These are phyloP conservation scores for Parafenestella ontariensis DNA, from an alignment of 2,329 filamentous ascomycete species.

Conservation along the genomic window DNA sequence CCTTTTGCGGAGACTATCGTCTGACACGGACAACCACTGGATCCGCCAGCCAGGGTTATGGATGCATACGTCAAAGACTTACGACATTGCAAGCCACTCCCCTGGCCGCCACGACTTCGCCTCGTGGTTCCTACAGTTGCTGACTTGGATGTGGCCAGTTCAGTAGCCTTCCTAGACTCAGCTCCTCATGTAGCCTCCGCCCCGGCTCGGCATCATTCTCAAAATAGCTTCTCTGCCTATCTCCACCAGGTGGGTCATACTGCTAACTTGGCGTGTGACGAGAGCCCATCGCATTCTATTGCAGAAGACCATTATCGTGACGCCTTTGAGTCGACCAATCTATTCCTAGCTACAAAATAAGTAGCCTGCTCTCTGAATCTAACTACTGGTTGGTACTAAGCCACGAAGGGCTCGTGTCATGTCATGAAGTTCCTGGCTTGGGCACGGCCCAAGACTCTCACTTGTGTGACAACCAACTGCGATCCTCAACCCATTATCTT, in stretches of 20 bases:
- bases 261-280: not conserved
- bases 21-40: slow-evolving; percentile 7
- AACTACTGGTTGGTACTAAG: slow-evolving; percentile 2
- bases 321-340: slow-evolving; percentile 10
- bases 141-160: slow-evolving; percentile 16
- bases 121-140: slow-evolving; percentile 15
- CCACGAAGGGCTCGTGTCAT: slow-evolving; percentile 4
- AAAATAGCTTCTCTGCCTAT: slow-evolving; percentile 17
- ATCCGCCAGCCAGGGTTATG: slow-evolving; percentile 1
- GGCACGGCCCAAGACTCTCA: not conserved
- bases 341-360: not conserved
- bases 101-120: slow-evolving; percentile 14
- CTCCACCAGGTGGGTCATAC: not conserved
- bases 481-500: slow-evolving; percentile 1
- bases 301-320: slow-evolving; percentile 12
- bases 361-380: not conserved
- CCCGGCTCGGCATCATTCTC: slow-evolving; percentile 9
- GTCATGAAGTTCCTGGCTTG: slow-evolving; percentile 3
- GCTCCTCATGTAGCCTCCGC: slow-evolving; percentile 13
- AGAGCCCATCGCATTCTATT: not conserved
- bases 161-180: slow-evolving; percentile 9
- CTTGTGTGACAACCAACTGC: not conserved
- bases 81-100: slow-evolving; percentile 3
- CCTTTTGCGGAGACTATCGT: slow-evolving; percentile 5
- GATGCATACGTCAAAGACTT: slow-evolving; percentile 2